phyloP scores from a whole-genome alignment of 106 monocot genomes.

The Xerophyta viscosa region DNA sequence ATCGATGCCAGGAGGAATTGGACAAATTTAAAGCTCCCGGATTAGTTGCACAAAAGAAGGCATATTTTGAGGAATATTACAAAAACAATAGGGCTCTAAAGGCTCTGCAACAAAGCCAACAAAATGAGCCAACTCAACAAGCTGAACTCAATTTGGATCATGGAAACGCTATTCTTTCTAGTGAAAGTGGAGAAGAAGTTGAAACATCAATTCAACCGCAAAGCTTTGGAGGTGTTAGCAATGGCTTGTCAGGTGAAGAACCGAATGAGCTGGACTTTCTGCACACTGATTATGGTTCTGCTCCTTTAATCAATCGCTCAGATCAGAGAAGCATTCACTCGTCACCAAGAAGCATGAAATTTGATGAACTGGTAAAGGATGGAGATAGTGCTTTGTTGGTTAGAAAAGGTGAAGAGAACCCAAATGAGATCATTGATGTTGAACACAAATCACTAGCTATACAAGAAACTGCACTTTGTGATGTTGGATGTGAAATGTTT shows the following conservation, averaged over 20 bases:
- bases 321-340: not conserved
- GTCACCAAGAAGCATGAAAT: not conserved
- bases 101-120: slow-evolving; percentile 41
- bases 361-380: slow-evolving; percentile 3
- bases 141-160: slow-evolving; percentile 51
- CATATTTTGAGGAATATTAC: slow-evolving; percentile 90
- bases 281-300: no score
- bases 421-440: not conserved
- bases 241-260: slow-evolving; percentile 9
- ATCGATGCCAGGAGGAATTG: slow-evolving; percentile 69
- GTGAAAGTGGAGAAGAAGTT: slow-evolving; percentile 45
- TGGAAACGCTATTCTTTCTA: slow-evolving; percentile 46
- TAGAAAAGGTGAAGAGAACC: not conserved
- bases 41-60: slow-evolving; percentile 85
- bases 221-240: slow-evolving; percentile 10
- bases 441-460: not conserved
- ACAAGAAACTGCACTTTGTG: no score
- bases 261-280: no score
- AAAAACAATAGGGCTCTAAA: slow-evolving; percentile 57
- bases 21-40: slow-evolving; percentile 76
- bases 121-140: slow-evolving; percentile 47
- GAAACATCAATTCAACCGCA: slow-evolving; percentile 15
- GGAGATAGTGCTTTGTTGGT: not conserved
- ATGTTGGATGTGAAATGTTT: slow-evolving; percentile 4
- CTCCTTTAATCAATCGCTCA: no score